Base-by-base conservation (phyloP, 768 basidiomycete genomes). In the Crassisporium funariophilum region DNA sequence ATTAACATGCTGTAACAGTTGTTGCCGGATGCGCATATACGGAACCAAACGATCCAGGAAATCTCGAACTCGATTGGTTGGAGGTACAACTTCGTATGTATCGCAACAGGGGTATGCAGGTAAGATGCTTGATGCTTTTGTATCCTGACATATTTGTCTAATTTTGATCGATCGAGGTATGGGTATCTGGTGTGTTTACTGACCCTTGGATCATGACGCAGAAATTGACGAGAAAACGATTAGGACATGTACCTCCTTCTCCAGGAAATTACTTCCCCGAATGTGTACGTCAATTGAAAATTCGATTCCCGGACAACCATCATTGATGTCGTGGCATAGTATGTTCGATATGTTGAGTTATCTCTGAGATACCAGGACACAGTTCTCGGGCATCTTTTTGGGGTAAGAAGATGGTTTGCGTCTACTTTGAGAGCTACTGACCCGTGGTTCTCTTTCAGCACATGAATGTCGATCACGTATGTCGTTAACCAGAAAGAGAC, bases 221-320 rank as follows among this genome's bases (percentile, higher is more conserved):
- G 72, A 43, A 65, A 61, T 35, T 37, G 15, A 16, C 27, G 41
- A 46, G 46, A 45, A 31, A 10, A 31, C 12, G 29, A 54, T 55
- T 35, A 79, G 93, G 93, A 0, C 93, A 97, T 69, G 86, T 97
- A 23, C 91, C 93, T 6, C 91, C 93, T 4, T 84, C 86, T 8
- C 72, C 79, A 41, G 81, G 81, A 7, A 87, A 86, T 63, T 95
- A 87, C 65, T 93, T 86, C 63, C 82, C 86, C 12, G 90, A 88
- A 73, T 93, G 91, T 67, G 89, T 91, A 63, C 71, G 88, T 65
- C 20, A 20, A 16, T 6, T 38, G 21, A 23, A 33, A 13, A 12
- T 34, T 16, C n/a, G 16, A 41, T 20, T 29, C 38, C 24, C 25
- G 45, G 24, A 35, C 35, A 40, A 43, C 53, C 38, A 31, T 50